Base-by-base conservation (phyloP, 2,329 filamentous ascomycete genomes). In the Penicillium rolfsii region DNA sequence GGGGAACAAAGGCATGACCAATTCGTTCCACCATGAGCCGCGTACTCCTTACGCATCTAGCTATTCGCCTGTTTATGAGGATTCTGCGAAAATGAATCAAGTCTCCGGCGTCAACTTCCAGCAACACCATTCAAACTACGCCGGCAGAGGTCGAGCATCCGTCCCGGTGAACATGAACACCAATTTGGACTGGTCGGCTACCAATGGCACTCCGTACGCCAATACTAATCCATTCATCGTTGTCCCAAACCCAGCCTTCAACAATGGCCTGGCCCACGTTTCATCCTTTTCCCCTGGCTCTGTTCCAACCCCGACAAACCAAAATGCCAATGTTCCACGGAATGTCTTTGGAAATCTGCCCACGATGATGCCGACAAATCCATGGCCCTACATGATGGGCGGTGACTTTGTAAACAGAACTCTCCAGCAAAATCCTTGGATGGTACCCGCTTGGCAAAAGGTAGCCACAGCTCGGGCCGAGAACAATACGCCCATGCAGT, bases 401-500 rank as follows among this genome's bases (percentile, higher is more conserved):
- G 67, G 71, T 43, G 76, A 77, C 30, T 64, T 76, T 28, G 73
- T 76, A 46, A 74, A 75, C 41, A 71, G 76, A 69, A 71, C 55
- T 70, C 71, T 72, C 58, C 77, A 75, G 67, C 74, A 76, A 62
- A 70, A 57, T 50, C 74, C 74, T n/a, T 81, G 79, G 79, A 74
- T 33, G 8, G 72, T 28, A 71, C 76, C 12, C 48, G 80, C 81
- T 58, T 77, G 79, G 11, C 74, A 77, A 54, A 75, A 74, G 60
- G 63, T 11, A 11, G 9, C 30, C 30, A 11, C 67, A 59, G 84
- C 87, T 3, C 84, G 87, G 0, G 87, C 86, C 69, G 89, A 88
- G 65, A 84, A 83, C 58, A 81, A 82, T 54, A 77, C 83, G 38
- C 84, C 86, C 58, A 83, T 86, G 40, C 86, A 90, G 60, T 85